A percentile compares a stretch with the other conserved stretches of the same genome.
These are phyloP conservation scores for Ceratocystis ficicola DNA, from an alignment of 2,329 filamentous ascomycete genomes.

Conservation along the genomic window DNA sequence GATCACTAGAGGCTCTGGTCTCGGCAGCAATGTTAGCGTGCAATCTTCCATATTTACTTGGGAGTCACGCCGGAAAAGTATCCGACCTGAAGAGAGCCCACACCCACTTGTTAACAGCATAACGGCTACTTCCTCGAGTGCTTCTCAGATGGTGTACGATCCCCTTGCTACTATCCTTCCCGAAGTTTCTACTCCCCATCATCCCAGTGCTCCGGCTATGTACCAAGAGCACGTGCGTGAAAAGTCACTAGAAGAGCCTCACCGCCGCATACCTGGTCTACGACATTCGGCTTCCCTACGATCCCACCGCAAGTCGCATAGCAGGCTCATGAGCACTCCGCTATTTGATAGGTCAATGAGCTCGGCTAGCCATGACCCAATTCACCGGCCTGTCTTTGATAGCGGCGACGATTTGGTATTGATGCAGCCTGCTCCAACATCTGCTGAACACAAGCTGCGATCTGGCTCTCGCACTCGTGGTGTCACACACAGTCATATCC, in stretches of 20 bases:
- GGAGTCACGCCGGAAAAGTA: conserved; percentile 36
- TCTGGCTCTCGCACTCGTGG: conserved; percentile 19
- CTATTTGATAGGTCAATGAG: conserved; percentile 1
- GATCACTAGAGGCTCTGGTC: conserved; percentile 29
- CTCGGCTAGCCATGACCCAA: conserved; percentile 1
- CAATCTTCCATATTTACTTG: conserved; percentile 34
- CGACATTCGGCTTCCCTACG: conserved; percentile 19
- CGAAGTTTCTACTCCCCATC: conserved; percentile 17
- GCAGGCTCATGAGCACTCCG: conserved; percentile 12
- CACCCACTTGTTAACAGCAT: conserved; percentile 24
- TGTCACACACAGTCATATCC: conserved; percentile 19
- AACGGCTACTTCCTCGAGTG: neutral
- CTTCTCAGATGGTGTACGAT: conserved; percentile 29
- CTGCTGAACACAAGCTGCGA: conserved; percentile 5
- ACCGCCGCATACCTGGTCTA: conserved; percentile 8
- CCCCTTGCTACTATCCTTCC: conserved; percentile 33
- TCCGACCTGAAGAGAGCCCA: conserved; percentile 37
- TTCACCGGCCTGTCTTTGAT: conserved; percentile 22
- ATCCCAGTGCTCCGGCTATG: conserved; percentile 18
- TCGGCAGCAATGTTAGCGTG: conserved; percentile 8
- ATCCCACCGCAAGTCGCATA: conserved; percentile 21
- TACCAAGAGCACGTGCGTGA: conserved; percentile 20
- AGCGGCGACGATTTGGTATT: conserved; percentile 17
- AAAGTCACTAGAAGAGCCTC: conserved; percentile 20
- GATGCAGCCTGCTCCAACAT: neutral